Conservation (phyloP, 257 asterid species). For the Knoxia roxburghii region DNA sequence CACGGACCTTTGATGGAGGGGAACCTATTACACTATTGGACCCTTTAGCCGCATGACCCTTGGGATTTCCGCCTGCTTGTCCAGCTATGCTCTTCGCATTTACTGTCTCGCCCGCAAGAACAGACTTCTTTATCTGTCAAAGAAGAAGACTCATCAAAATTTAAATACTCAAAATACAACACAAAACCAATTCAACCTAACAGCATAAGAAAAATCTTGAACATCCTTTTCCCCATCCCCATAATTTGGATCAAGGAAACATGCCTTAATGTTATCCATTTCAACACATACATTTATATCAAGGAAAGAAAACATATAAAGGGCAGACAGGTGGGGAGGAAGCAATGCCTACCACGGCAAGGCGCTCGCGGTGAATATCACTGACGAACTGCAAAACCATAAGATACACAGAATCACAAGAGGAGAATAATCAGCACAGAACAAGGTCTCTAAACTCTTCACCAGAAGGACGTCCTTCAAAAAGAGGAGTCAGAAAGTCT, state of each 20-base stretch:
- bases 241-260: neutral
- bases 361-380: slow-evolving; percentile 82
- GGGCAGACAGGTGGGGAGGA: slow-evolving; percentile 1
- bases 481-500: slow-evolving; percentile 17
- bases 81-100: slow-evolving; percentile 48
- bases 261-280: neutral
- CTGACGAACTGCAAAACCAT: slow-evolving; percentile 46
- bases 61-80: slow-evolving; percentile 55
- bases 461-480: neutral
- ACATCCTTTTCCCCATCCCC: neutral
- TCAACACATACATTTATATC: neutral
- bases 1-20: slow-evolving; percentile 53
- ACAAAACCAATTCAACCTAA: neutral
- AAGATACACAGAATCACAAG: slow-evolving; percentile 20
- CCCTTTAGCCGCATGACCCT: slow-evolving; percentile 59
- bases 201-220: neutral
- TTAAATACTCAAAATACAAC: neutral
- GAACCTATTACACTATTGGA: slow-evolving; percentile 50
- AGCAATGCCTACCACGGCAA: slow-evolving; percentile 56
- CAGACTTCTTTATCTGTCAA: slow-evolving; percentile 68
- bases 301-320: neutral
- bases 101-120: slow-evolving; percentile 30
- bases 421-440: neutral
- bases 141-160: neutral
- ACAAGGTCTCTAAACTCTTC: neutral